Evolutionary conservation across 306 rosid species (phyloP).

Genomic region (Cucurbita maxima): DNA sequence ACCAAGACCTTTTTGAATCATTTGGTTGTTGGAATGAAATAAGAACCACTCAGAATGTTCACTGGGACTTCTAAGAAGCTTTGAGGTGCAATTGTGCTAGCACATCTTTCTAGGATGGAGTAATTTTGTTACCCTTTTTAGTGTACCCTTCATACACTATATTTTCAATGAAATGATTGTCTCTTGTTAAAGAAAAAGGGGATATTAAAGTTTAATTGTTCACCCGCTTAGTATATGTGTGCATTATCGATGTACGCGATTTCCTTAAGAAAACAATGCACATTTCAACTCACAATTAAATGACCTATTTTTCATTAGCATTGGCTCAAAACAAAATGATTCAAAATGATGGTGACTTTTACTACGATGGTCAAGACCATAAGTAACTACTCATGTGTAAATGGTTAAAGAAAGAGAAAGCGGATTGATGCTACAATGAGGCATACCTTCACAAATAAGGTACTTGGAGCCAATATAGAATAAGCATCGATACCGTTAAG

Average conservation of each 20-base stretch:
- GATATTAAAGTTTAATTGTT: background rate
- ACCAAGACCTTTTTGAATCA: too few relatives aligned
- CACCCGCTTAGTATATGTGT: background rate
- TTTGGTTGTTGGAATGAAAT: too few relatives aligned
- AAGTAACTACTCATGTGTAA: background rate
- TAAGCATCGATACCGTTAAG: slow-evolving; percentile 69
- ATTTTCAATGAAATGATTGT: background rate
- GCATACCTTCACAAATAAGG: slow-evolving; percentile 70
- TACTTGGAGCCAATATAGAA: slow-evolving; percentile 61
- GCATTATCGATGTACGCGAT: background rate
- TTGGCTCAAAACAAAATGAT: background rate
- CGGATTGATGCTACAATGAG: background rate
- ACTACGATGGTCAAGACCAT: background rate
- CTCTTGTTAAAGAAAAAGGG: background rate
- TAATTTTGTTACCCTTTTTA: background rate
- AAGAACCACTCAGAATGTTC: too few relatives aligned
- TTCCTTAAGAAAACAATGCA: background rate
- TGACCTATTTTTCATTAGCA: background rate
- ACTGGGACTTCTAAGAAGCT: too few relatives aligned
- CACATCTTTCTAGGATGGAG: background rate
- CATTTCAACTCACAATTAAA: background rate
- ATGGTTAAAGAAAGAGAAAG: background rate
- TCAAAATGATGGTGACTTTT: background rate
- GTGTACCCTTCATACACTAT: background rate
- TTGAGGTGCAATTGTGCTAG: background rate